These are phyloP conservation scores for Gautieria morchelliformis DNA, from an alignment of 768 basidiomycete species.

Conservation along the genomic window DNA sequence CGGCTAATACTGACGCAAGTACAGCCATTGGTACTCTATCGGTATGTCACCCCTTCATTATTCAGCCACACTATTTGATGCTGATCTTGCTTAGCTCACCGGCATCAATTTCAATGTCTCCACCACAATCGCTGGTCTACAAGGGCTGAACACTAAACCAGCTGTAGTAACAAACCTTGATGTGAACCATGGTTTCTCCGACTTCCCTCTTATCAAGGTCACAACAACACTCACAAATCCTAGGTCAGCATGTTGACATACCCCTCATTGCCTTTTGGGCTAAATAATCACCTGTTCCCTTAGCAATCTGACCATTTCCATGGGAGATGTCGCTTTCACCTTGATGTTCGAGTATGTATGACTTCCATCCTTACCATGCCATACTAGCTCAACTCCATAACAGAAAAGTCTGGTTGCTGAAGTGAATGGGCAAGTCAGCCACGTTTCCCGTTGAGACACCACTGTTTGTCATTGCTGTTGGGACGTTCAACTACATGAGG, in stretches of 20 bases:
- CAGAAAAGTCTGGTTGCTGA: too few species aligned
- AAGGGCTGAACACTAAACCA: conserved; percentile 52
- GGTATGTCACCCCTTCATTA: background rate
- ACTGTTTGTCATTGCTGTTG: too few species aligned
- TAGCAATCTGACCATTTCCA: conserved; percentile 38
- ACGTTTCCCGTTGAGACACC: too few species aligned
- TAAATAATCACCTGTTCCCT: background rate
- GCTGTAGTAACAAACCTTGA: conserved; percentile 49
- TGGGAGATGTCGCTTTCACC: conserved; percentile 54
- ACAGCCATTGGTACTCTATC: conserved; percentile 60
- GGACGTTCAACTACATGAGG: too few species aligned
- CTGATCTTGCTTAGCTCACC: conserved; percentile 21
- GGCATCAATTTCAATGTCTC: conserved; percentile 51
- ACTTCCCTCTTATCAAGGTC: conserved; percentile 60
- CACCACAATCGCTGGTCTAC: conserved; percentile 50
- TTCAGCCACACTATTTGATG: background rate
- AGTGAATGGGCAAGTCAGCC: too few species aligned
- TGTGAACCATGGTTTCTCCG: conserved; percentile 56
- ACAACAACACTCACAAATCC: conserved; percentile 58
- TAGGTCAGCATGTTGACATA: conserved; percentile 28
- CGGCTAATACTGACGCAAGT: conserved; percentile 40
- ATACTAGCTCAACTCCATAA: background rate
- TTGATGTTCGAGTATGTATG: conserved; percentile 43
- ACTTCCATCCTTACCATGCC: background rate
- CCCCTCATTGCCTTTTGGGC: background rate